phyloP scores from a whole-genome alignment of 306 rosid genomes.

The Castanea sativa region DNA sequence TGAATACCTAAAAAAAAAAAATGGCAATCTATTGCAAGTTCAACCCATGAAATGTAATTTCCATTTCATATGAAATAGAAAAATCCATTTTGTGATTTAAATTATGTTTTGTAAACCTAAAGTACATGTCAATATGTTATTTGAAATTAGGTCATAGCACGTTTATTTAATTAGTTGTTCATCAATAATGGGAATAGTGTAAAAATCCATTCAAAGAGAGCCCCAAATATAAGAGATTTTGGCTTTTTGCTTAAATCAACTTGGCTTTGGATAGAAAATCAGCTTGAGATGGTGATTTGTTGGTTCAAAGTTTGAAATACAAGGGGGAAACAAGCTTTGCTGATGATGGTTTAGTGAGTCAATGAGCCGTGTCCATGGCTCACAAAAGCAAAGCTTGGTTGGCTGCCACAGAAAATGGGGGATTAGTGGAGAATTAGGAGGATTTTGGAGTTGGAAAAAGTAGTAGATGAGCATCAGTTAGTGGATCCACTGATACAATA shows the following conservation, averaged over 20 bases:
- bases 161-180: slow-evolving; percentile 19
- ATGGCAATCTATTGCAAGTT: slow-evolving; percentile 33
- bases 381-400: slow-evolving; percentile 28
- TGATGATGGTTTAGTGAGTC: slow-evolving; percentile 3
- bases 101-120: no score
- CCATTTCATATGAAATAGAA: no score
- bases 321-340: background rate
- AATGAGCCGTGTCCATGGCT: slow-evolving; percentile 9
- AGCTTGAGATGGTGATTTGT: background rate
- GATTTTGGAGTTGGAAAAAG: slow-evolving; percentile 31
- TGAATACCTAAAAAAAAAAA: slow-evolving; percentile 6
- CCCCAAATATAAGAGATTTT: slow-evolving; percentile 15
- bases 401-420: slow-evolving; percentile 23
- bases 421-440: slow-evolving; percentile 42
- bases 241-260: slow-evolving; percentile 14
- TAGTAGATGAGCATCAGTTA: slow-evolving; percentile 39
- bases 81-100: no score
- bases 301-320: background rate
- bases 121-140: no score
- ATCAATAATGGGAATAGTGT: slow-evolving; percentile 21
- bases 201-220: slow-evolving; percentile 17
- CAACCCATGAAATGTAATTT: slow-evolving; percentile 17
- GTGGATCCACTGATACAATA: slow-evolving; percentile 51
- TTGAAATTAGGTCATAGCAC: slow-evolving; percentile 1
- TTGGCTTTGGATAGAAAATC: background rate